Conservation (phyloP, 2,329 filamentous ascomycete species). For the Fusarium veterinarium region DNA sequence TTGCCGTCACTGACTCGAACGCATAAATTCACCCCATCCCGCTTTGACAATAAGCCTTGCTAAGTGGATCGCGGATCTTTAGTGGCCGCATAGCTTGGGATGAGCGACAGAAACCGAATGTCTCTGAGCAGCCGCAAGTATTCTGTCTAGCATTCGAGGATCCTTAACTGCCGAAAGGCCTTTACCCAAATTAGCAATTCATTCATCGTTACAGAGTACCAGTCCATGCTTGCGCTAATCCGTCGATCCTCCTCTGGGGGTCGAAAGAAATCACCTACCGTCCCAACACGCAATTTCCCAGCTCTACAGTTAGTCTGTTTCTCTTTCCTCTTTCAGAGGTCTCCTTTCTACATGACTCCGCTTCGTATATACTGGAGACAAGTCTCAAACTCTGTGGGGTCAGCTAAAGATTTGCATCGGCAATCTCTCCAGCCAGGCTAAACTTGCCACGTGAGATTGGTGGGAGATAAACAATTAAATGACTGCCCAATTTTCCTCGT, state of each 20-base stretch:
- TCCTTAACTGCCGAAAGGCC: not conserved
- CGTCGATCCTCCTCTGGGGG: not conserved
- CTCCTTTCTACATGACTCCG: not conserved
- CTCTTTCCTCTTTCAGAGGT: not conserved
- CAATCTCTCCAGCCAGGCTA: not conserved
- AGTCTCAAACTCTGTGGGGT: not conserved
- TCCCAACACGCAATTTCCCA: rapidly evolving
- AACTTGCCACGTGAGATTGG: not conserved
- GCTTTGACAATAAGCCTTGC: not conserved
- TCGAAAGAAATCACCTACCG: not conserved
- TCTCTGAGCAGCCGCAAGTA: rapidly evolving
- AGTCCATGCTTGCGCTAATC: not conserved
- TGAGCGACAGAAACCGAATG: rapidly evolving
- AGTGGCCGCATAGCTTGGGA: not conserved
- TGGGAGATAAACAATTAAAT: not conserved
- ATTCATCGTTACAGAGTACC: not conserved
- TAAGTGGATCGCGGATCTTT: not conserved
- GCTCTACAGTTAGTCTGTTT: rapidly evolving
- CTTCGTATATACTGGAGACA: not conserved
- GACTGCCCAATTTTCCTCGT: not conserved
- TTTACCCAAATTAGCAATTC: not conserved
- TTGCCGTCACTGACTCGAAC: not conserved
- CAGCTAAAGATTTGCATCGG: not conserved
- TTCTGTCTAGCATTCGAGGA: rapidly evolving
- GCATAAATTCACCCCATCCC: not conserved